Evolutionary conservation across 164 flowering plant species (phyloP), one percentile per base, ranked within the genome.

Genomic region (Magnolia officinalis): DNA sequence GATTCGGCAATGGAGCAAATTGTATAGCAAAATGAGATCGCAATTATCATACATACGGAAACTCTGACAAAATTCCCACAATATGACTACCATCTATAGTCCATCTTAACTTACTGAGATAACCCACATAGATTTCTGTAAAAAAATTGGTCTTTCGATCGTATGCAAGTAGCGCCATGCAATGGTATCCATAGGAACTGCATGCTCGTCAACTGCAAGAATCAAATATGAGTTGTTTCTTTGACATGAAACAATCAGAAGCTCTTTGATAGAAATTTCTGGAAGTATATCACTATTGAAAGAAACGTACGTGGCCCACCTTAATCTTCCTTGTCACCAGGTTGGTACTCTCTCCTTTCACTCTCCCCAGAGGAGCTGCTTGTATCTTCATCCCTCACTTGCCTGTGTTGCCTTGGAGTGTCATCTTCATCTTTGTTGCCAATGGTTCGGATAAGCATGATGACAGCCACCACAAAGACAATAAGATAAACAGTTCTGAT

Each of bases 281-380:
- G 18, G 26, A 67, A 8, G 14, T 64, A 0, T 64, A 19, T 64
- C 24, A 8, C 67, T 21, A 11, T 19, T 8, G 67, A 20, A 64
- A 64, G 23, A 19, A 18, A 63, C 21, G 24, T 3, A 26, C 50
- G 4, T 0, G 14, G 7, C 37, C 29, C 58, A 37, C 63, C 50
- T 79, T 83, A 91, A 73, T 94, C 98, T 79, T 90, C 90, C 87
- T 94, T 94, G 78, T 85, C 90, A 16, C 78, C 88, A 61, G 86
- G 76, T 73, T 78, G 78, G 69, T 81, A 82, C 9, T 63, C 83
- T 59, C 78, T 84, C 31, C 80, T 76, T 14, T 72, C 45, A 24
- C 66, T 71, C 65, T 78, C 83, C 7, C 84, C 45, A 19, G 72
- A 64, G 70, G 85, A 74, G 77, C 82, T 79, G 74, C 79, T 82